Base-by-base conservation (phyloP, 208 protist genomes). In the Acanthamoeba sp. region DNA sequence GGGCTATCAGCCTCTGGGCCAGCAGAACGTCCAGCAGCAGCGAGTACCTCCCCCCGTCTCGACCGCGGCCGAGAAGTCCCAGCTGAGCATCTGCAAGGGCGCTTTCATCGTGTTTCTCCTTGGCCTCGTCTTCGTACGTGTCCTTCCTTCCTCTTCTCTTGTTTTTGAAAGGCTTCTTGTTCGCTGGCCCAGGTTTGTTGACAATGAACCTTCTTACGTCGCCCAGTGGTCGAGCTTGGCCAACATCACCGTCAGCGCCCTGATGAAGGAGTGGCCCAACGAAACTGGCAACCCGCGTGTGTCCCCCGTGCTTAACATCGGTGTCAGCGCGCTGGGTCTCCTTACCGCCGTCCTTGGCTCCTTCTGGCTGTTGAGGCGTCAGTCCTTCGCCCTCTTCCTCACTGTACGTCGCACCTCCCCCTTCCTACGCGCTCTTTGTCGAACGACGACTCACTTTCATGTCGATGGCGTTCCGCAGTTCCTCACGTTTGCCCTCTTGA, bases 101-200 rank as follows among this genome's bases (percentile, higher is more conserved):
- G 76, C 40, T 4, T 45, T 45, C 40, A 45, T 84, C 20, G 42
- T 84, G 40, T 84, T 84, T 40, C 42, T 84, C 40, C 36, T 84
- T 5, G 76, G 76, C 14, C 34, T 84, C 16, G 76, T 84, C 40
- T 84, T 84, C 42, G 76, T 84, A 84, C 42, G 76, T 84, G 24
- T 45, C 29, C 7, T 55, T 38, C 7, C 73, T 14, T 6, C 73
- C 29, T 24, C 36, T 45, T 14, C 7, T 80, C 16, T 32, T 36
- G 24, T 16, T 34, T 9, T n/a, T 12, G 7, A 5, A 40, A 42
- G 22, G 12, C 22, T 22, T 80, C 36, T 32, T 80, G 16, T 45
- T 24, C 2, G 71, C 27, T 2, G 76, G 14, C 22, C 22, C 24
- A 29, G 18, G 22, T 24, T 2, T 27, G 55, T 0, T 64, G 57